Evolutionary conservation across 2,329 filamentous ascomycete species (phyloP), one percentile per base, ranked within the genome.

Genomic region (Arthrobotrys pseudoclavata): DNA sequence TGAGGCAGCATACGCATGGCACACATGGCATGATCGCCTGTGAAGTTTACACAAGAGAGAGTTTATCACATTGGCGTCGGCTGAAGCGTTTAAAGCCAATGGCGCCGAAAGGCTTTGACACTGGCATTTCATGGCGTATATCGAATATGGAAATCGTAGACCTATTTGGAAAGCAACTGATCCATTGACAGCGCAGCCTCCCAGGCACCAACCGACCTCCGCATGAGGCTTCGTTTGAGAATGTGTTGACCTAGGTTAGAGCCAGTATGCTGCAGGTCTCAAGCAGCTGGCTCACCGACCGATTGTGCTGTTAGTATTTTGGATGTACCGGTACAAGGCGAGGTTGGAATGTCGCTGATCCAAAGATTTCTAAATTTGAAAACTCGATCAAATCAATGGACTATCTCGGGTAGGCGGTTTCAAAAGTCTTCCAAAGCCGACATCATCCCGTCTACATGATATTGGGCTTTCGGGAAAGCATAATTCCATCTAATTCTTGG

Each of bases 71-170:
- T 76, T 66, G 60, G 60, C 72, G 37, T 76, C 72, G 72, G 72
- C 66, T 76, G 72, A 76, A 69, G 72, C 72, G 64, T 76, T 48
- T 76, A 69, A 66, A 61, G n/a, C n/a, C n/a, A n/a, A n/a, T n/a
- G n/a, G n/a, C n/a, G n/a, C n/a, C n/a, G n/a, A n/a, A n/a, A n/a
- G n/a, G n/a, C n/a, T n/a, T n/a, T n/a, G n/a, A 53, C 42, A 53
- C 50, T 34, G 29, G 22, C 40, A 47, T n/a, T 31, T 15, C 50
- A 57, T 45, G 31, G 47, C 45, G 47, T 7, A 45, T 5, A 12
- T 70, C 72, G 20, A 70, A 76, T 60, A 15, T 12, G 72, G 72
- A 66, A 76, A 55, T 53, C 64, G 66, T 5, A 76, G 50, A 31
- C 72, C 50, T 10, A 69, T 64, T 42, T 52, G 66, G 72, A 29